Percentiles rank a stretch among this genome's conserved stretches.
Conservation (phyloP, 345 rosid species). For the Alliaria petiolata region DNA sequence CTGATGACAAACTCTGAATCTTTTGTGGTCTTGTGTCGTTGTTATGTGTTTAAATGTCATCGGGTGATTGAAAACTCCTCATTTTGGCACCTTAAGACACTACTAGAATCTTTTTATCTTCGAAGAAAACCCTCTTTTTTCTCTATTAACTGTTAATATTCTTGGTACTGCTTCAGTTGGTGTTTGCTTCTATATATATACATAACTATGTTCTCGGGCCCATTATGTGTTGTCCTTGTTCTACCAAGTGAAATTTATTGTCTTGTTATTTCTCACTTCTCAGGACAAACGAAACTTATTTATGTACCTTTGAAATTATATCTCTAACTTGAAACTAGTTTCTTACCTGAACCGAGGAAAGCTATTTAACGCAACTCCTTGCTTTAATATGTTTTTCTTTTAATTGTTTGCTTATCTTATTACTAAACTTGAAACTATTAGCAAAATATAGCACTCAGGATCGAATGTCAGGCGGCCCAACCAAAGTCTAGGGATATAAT, state of each 20-base stretch:
- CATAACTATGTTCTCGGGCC: not conserved
- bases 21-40: constrained; percentile 14
- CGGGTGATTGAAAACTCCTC: constrained; percentile 21
- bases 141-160: constrained; percentile 23
- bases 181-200: constrained; percentile 17
- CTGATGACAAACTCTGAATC: constrained; percentile 27
- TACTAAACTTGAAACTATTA: not conserved
- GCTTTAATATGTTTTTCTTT: not conserved
- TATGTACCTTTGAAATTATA: not conserved
- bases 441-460: not conserved
- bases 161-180: constrained; percentile 29
- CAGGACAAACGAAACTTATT: not conserved
- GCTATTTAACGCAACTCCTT: not conserved
- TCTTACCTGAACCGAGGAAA: not conserved
- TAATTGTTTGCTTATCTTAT: not conserved
- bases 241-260: not conserved
- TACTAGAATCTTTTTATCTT: constrained; percentile 14
- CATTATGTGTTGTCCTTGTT: not conserved
- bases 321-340: not conserved
- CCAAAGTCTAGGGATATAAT: not conserved
- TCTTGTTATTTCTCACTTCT: not conserved
- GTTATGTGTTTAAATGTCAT: constrained; percentile 22
- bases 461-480: not conserved
- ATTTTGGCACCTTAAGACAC: constrained; percentile 26
- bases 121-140: constrained; percentile 4